Conservation (phyloP, 2,329 filamentous ascomycete genomes). For the Talaromyces verruculosus region DNA sequence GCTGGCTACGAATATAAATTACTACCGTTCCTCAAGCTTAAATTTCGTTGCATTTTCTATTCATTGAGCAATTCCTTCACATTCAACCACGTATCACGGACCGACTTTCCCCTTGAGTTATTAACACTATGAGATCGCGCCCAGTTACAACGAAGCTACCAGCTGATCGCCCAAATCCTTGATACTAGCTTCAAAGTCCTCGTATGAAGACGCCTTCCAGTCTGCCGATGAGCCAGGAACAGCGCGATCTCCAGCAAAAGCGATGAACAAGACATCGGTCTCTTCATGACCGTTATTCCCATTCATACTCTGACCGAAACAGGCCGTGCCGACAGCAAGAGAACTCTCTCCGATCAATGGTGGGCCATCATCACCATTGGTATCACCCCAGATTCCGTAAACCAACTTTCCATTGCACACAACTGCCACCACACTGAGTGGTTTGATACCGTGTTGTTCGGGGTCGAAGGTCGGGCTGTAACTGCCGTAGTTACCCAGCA, state of each 20-base stretch:
- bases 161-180: constrained; percentile 26
- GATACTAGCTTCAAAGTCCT: constrained; percentile 45
- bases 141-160: constrained; percentile 12
- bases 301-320: constrained; percentile 52
- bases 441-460: constrained; percentile 46
- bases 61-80: neutral
- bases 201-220: constrained; percentile 54
- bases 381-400: constrained; percentile 63
- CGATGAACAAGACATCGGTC: constrained; percentile 63
- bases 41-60: neutral
- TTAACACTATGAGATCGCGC: neutral
- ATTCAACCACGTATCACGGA: neutral
- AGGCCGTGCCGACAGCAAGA: constrained; percentile 58
- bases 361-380: constrained; percentile 55
- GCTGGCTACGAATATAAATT: neutral
- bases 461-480: constrained; percentile 45
- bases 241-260: constrained; percentile 58
- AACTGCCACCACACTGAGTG: constrained; percentile 57
- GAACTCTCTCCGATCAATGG: constrained; percentile 55
- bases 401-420: constrained; percentile 54
- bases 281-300: constrained; percentile 58
- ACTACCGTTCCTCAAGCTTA: neutral
- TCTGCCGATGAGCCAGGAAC: constrained; percentile 57
- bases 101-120: neutral
- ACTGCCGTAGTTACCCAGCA: constrained; percentile 52